These are phyloP conservation scores for Serendipita sp. DNA, from an alignment of 768 basidiomycete genomes.

Conservation along the genomic window DNA sequence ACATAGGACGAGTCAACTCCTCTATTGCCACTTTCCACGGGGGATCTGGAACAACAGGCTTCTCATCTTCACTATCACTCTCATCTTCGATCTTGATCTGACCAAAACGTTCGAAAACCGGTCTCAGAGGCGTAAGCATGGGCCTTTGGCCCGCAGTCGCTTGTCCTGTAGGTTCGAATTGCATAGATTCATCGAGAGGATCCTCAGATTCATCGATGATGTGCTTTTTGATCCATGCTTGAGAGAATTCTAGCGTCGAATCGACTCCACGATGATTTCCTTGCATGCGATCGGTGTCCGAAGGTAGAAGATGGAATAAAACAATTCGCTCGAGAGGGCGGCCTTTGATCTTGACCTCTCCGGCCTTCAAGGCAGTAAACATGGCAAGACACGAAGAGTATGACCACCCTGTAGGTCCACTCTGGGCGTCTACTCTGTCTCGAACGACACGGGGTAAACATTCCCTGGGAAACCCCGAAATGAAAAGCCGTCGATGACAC, in stretches of 20 bases:
- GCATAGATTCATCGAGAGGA: background rate
- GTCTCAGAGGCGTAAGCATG: background rate
- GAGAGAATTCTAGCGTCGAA: background rate
- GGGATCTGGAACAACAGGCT: background rate
- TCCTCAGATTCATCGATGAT: background rate
- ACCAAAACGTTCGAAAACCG: background rate
- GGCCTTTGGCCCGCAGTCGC: background rate
- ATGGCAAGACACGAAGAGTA: background rate
- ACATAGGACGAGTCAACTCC: background rate
- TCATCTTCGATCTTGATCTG: background rate
- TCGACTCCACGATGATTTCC: background rate
- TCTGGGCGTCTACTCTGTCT: background rate
- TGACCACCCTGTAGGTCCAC: background rate
- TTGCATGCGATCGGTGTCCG: background rate
- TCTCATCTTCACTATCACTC: background rate
- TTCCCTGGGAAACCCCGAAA: background rate
- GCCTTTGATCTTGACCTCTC: background rate
- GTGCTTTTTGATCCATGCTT: background rate
- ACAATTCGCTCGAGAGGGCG: background rate
- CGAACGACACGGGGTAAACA: background rate
- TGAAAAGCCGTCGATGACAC: background rate
- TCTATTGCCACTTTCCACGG: constrained; percentile 1
- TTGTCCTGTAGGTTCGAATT: background rate
- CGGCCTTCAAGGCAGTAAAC: background rate
- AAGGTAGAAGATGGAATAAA: background rate